phyloP scores from a whole-genome alignment of 2,329 filamentous ascomycete species.

The Fusarium miscanthi region DNA sequence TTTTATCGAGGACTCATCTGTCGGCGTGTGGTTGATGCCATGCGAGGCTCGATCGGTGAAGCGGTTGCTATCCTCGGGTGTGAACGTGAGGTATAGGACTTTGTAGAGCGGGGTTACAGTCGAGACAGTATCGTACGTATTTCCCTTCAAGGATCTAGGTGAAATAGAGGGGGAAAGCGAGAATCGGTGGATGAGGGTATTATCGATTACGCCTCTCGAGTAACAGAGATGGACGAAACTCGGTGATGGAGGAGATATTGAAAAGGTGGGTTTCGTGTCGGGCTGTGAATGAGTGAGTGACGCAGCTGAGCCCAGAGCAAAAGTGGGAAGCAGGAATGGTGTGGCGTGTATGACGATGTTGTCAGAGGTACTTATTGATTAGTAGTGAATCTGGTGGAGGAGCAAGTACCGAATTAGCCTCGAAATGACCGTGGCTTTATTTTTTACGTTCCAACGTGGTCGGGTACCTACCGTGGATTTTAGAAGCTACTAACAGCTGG shows the following conservation, averaged over 20 bases:
- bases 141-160: not conserved
- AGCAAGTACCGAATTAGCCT: not conserved
- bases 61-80: slow-evolving; percentile 6
- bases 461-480: slow-evolving; percentile 1
- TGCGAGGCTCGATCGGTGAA: slow-evolving; percentile 34
- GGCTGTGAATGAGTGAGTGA: slow-evolving; percentile 34
- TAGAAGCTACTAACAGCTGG: not conserved
- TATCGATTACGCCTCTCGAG: slow-evolving; percentile 23
- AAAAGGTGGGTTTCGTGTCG: slow-evolving; percentile 33
- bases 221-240: slow-evolving; percentile 6
- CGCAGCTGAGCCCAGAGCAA: slow-evolving; percentile 37
- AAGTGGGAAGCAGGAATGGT: slow-evolving; percentile 44
- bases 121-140: not conserved
- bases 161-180: not conserved
- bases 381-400: fast-evolving
- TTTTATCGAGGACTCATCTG: slow-evolving; percentile 42
- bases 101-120: slow-evolving; percentile 18
- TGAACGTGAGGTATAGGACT: not conserved
- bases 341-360: slow-evolving; percentile 45
- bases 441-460: slow-evolving; percentile 17
- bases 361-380: slow-evolving; percentile 15
- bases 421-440: not conserved
- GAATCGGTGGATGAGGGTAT: slow-evolving; percentile 29
- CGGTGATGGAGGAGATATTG: slow-evolving; percentile 21
- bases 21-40: slow-evolving; percentile 36